Evolutionary conservation across 768 basidiomycete species (phyloP).

Genomic region (Mycena haematopus): DNA sequence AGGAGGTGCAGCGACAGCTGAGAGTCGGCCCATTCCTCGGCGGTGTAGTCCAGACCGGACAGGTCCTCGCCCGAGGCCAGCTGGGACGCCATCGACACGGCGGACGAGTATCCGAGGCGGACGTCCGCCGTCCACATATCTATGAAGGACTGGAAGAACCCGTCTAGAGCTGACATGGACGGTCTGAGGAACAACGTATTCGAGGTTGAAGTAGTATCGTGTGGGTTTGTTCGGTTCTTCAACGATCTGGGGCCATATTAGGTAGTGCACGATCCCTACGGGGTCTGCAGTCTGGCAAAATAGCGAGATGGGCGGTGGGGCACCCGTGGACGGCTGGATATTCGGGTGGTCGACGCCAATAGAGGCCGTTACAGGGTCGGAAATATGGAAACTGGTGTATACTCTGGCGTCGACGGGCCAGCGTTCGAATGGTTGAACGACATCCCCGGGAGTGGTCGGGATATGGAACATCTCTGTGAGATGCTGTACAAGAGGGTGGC

Average conservation of each 20-base stretch:
- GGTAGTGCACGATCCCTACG: conserved; percentile 41
- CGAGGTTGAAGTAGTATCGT: conserved; percentile 35
- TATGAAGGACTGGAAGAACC: no score
- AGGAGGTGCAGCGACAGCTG: no score
- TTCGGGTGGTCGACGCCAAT: conserved; percentile 38
- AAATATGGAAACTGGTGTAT: conserved; percentile 43
- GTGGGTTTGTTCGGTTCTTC: conserved; percentile 13
- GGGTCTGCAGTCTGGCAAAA: conserved; percentile 40
- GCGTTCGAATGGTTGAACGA: conserved; percentile 29
- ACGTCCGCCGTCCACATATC: no score
- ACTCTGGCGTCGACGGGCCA: conserved; percentile 35
- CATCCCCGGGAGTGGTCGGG: conserved; percentile 31
- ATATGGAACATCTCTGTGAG: conserved; percentile 33
- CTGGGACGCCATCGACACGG: no score
- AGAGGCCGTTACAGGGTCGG: conserved; percentile 45
- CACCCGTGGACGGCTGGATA: conserved; percentile 33
- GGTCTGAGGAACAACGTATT: conserved; percentile 37
- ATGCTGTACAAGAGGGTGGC: conserved; percentile 16
- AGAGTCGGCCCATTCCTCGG: no score
- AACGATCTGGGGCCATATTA: conserved; percentile 38
- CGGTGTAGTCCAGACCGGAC: no score
- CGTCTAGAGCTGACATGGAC: no score
- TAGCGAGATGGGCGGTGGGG: conserved; percentile 48
- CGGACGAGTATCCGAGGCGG: no score
- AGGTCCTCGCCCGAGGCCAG: no score